Conservation (phyloP, 208 protist genomes). For the Angomonas ambiguus region DNA sequence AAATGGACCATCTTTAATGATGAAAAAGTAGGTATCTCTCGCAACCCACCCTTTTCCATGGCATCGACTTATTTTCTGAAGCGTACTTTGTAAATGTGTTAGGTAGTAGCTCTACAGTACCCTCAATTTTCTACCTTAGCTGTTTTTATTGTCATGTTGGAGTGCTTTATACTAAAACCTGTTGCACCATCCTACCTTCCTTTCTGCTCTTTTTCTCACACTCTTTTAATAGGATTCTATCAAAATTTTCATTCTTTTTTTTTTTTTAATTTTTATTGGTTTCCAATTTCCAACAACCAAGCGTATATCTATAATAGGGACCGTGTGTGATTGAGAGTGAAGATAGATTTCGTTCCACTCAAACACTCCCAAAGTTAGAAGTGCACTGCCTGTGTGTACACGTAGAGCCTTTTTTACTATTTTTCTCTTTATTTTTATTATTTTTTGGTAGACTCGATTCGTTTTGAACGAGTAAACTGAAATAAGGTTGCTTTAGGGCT, state of each 20-base stretch:
- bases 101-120: constrained; percentile 4
- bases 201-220: constrained; percentile 1
- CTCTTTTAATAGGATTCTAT: not conserved
- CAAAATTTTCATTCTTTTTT: not conserved
- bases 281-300: not conserved
- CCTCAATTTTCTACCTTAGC: constrained; percentile 6
- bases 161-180: not conserved
- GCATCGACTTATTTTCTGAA: constrained; percentile 92
- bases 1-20: constrained; percentile 96
- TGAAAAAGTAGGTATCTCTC: constrained; percentile 88
- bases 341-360: not conserved
- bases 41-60: constrained; percentile 87
- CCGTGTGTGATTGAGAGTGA: not conserved
- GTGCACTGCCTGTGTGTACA: not conserved
- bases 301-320: not conserved
- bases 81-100: constrained; percentile 14
- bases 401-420: not conserved
- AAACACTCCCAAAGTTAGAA: not conserved
- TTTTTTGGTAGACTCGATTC: not conserved
- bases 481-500: too few relatives aligned
- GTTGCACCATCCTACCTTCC: not conserved
- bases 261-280: constrained; percentile 4
- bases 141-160: not conserved
- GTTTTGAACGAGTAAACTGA: constrained; percentile 2
- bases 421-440: constrained; percentile 9